phyloP scores from a whole-genome alignment of 352 stramenopile species.

The Phytopythium kandeliae region DNA sequence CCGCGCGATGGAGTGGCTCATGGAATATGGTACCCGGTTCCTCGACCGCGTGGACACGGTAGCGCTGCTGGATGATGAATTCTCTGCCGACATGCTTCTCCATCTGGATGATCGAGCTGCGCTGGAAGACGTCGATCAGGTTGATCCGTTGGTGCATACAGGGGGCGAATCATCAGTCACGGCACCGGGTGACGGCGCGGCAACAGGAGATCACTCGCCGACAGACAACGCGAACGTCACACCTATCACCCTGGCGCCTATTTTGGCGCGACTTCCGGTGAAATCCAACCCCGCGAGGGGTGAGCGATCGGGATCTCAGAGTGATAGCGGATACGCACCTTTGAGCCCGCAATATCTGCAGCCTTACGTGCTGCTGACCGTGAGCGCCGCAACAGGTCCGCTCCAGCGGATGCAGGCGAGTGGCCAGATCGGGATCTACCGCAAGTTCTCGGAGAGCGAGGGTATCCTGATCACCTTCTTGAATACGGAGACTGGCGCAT shows the following conservation, averaged over 20 bases:
- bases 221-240: constrained; percentile 61
- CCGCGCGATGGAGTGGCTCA: constrained; percentile 84
- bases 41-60: constrained; percentile 44
- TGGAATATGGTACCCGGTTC: constrained; percentile 73
- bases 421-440: constrained; percentile 65
- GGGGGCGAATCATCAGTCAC: constrained; percentile 1
- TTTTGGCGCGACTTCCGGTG: constrained; percentile 39
- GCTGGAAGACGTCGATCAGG: constrained; percentile 75
- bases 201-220: not conserved
- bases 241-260: constrained; percentile 71
- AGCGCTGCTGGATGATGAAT: constrained; percentile 35
- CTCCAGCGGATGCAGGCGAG: constrained; percentile 60
- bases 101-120: constrained; percentile 55
- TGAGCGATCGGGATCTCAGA: not conserved
- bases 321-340: constrained; percentile 48
- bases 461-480: constrained; percentile 78
- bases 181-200: not conserved
- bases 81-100: constrained; percentile 36
- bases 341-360: constrained; percentile 71
- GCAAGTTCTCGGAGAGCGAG: constrained; percentile 42
- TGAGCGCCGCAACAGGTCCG: constrained; percentile 61
- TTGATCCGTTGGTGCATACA: constrained; percentile 46
- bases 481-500: constrained; percentile 81
- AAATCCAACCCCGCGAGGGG: constrained; percentile 16
- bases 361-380: constrained; percentile 71